Evolutionary conservation across 495 filamentous ascomycete genomes (phyloP).

Genomic region (Neurospora intermedia): DNA sequence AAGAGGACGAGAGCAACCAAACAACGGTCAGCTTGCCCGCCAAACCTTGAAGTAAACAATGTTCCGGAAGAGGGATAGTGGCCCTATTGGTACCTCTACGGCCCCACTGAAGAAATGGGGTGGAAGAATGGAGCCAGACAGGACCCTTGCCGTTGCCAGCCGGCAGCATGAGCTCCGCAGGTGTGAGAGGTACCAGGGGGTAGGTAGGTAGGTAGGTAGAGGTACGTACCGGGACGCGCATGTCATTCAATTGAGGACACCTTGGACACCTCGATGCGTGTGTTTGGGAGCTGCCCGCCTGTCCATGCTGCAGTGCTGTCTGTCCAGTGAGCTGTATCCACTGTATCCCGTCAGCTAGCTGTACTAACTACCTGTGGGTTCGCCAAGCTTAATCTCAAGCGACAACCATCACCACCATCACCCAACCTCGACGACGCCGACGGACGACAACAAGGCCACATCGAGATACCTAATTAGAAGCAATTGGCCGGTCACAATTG

Average conservation of each 20-base stretch:
- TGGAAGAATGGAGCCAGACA: background rate
- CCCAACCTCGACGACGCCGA: conserved; percentile 8
- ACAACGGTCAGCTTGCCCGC: background rate
- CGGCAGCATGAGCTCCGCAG: background rate
- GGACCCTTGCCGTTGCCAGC: background rate
- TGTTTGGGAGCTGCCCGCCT: background rate
- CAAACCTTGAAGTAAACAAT: conserved; percentile 22
- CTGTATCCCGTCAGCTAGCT: background rate
- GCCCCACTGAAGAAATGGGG: background rate
- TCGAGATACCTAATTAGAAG: conserved; percentile 4
- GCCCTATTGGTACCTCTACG: background rate
- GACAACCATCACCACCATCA: background rate
- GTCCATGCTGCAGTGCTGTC: background rate
- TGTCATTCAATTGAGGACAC: conserved; percentile 14
- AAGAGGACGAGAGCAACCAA: background rate
- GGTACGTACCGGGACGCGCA: background rate
- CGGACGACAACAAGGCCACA: conserved; percentile 1
- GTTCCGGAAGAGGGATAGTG: conserved; percentile 19
- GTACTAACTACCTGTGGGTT: background rate
- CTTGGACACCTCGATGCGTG: conserved; percentile 3
- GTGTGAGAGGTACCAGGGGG: too few species aligned
- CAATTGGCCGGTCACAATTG: conserved; percentile 12
- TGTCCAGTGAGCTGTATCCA: background rate
- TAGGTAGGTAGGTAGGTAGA: background rate
- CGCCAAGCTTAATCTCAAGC: background rate